Evolutionary conservation across 1,139 yeast genomes (phyloP).

Genomic region (Debaryomyces sp.): DNA sequence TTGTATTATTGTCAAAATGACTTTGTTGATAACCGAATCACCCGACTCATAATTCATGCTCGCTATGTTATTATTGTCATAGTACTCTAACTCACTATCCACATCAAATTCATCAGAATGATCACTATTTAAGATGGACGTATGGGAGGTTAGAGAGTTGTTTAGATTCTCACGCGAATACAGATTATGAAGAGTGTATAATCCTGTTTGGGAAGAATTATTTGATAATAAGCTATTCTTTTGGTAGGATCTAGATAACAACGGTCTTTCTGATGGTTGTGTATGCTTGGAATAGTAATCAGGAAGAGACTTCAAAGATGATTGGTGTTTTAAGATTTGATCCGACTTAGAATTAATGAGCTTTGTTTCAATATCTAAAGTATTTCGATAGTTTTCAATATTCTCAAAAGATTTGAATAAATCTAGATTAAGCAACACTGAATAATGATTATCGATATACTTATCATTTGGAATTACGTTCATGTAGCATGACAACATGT

Average conservation of each 20-base stretch:
- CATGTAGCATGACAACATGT: constrained; percentile 46
- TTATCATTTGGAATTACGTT: constrained; percentile 35
- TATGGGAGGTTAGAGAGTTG: neutral
- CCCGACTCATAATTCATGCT: neutral
- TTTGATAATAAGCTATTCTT: constrained; percentile 4
- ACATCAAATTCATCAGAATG: constrained; percentile 2
- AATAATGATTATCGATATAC: constrained; percentile 40
- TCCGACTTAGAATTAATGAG: constrained; percentile 35
- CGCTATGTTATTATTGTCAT: neutral
- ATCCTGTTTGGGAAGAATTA: constrained; percentile 7
- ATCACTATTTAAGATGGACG: neutral
- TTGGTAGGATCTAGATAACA: neutral
- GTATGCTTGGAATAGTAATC: constrained; percentile 1
- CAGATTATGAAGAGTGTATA: constrained; percentile 1
- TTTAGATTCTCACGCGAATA: constrained; percentile 1
- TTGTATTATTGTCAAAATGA: constrained; percentile 2
- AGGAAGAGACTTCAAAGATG: constrained; percentile 33
- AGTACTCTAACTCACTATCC: neutral
- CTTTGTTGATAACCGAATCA: constrained; percentile 2
- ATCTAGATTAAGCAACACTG: constrained; percentile 39
- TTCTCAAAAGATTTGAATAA: constrained; percentile 44
- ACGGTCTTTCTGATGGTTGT: neutral
- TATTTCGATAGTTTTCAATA: constrained; percentile 33
- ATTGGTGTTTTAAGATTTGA: constrained; percentile 35
- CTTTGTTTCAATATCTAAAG: constrained; percentile 30